Conservation (phyloP, 345 rosid genomes). For the Ailanthus altissimus region DNA sequence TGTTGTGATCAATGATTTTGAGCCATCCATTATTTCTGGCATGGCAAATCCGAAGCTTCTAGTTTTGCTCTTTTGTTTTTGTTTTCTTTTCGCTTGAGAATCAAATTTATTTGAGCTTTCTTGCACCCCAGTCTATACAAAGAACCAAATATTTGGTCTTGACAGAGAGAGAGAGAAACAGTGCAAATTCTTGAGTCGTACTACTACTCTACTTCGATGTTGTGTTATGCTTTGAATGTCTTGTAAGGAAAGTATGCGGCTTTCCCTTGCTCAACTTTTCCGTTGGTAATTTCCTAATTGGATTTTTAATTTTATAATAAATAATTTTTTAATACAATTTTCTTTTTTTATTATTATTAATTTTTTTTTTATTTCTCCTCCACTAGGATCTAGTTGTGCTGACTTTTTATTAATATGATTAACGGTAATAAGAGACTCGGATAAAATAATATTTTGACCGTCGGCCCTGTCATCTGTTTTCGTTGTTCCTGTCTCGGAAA, state of each 20-base stretch:
- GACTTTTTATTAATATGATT: slow-evolving; percentile 23
- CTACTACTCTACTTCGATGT: slow-evolving; percentile 21
- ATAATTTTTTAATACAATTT: not conserved
- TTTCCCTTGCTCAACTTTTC: slow-evolving; percentile 16
- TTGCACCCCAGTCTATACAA: not conserved
- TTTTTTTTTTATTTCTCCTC: too few species aligned
- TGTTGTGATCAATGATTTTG: slow-evolving; percentile 26
- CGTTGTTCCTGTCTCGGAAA: too few species aligned
- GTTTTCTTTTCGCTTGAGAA: not conserved
- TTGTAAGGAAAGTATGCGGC: slow-evolving; percentile 60
- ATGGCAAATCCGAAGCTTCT: slow-evolving; percentile 11
- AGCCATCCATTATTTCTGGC: slow-evolving; percentile 46
- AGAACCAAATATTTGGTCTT: not conserved
- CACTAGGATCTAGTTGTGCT: slow-evolving; percentile 29
- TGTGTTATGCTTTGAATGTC: slow-evolving; percentile 48
- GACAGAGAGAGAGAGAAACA: slow-evolving; percentile 11
- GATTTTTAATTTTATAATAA: not conserved
- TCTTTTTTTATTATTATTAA: not conserved
- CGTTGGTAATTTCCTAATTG: not conserved
- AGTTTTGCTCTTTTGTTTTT: not conserved
- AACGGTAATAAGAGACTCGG: slow-evolving; percentile 46
- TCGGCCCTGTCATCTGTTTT: too few species aligned
- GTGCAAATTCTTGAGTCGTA: slow-evolving; percentile 9
- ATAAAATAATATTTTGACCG: not conserved
- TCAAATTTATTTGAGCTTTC: not conserved